Base-by-base conservation (phyloP, 2,329 filamentous ascomycete species). In the Fusarium dlaminii region DNA sequence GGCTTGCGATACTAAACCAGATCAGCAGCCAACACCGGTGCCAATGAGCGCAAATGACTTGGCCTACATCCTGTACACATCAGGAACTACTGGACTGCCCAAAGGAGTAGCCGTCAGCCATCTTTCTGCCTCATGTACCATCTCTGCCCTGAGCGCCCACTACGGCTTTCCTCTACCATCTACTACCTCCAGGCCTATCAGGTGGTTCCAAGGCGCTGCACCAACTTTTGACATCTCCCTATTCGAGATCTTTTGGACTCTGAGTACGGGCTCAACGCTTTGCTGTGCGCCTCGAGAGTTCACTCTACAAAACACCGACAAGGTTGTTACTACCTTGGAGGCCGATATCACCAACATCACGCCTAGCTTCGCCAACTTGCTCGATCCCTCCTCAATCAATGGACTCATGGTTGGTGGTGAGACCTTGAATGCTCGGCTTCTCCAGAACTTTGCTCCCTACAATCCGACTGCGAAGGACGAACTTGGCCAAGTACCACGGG, bases 361-460 rank as follows among this genome's bases (percentile, higher is more conserved):
- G 0, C 70, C 70, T 0, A 70, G 64, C 4, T 72, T 73, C 10
- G 70, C 69, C 5, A 72, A 40, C 17, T 49, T 72, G 5, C 6
- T 72, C 1, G 70, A 73, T 4, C 64, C 64, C 1, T 27, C 27
- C 0, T 72, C 54, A 0, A 48, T 72, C 4, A 43, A 13, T 2
- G 69, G 69, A 3, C 22, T 72, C 3, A 70, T 72, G 69, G 70
- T 72, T 5, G 70, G 70, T 5, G 70, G 70, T 11, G 70, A 72
- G n/a, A 72, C 69, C 4, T 15, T 73, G 27, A 72, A 57, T 15
- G 22, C 69, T 17, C 60, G 49, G 1, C 54, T 72, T 1, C 29
- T 72, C 22, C 70, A 43, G 11, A 45, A 66, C 7, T 72, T 72
- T 39, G 18, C 70, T 8, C 36, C 2, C 2, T 39, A 42, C 18